phyloP scores from a whole-genome alignment of 805 yeast genomes.

The Cyberlindnera xishuangbannaensis region DNA sequence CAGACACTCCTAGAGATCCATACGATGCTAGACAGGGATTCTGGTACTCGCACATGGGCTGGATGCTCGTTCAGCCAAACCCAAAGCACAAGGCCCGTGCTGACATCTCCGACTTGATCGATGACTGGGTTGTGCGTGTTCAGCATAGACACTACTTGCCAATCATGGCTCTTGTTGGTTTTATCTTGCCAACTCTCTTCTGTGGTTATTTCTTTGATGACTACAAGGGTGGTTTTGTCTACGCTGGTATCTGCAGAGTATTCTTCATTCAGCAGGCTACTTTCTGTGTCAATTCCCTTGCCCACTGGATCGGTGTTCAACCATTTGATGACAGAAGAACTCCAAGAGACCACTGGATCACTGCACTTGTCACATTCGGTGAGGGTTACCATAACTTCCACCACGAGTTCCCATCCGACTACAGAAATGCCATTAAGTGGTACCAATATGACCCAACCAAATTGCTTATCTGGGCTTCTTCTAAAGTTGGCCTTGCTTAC shows the following conservation, averaged over 20 bases:
- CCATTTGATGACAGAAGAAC: slow-evolving; percentile 86
- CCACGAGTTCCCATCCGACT: slow-evolving; percentile 86
- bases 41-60: slow-evolving; percentile 81
- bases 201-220: slow-evolving; percentile 56
- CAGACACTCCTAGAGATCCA: slow-evolving; percentile 79
- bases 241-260: slow-evolving; percentile 68
- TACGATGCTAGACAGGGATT: slow-evolving; percentile 81
- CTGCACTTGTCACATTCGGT: slow-evolving; percentile 81
- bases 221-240: slow-evolving; percentile 67
- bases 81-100: slow-evolving; percentile 66
- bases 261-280: slow-evolving; percentile 78
- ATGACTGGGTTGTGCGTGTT: slow-evolving; percentile 73
- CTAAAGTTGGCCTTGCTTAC: slow-evolving; percentile 60
- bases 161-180: slow-evolving; percentile 55
- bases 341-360: slow-evolving; percentile 75
- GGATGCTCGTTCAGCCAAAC: slow-evolving; percentile 79
- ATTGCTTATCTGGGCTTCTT: slow-evolving; percentile 48
- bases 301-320: slow-evolving; percentile 82
- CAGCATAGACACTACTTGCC: slow-evolving; percentile 75
- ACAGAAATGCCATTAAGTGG: slow-evolving; percentile 84
- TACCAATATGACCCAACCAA: slow-evolving; percentile 86
- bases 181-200: slow-evolving; percentile 53
- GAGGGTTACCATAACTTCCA: slow-evolving; percentile 91
- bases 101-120: slow-evolving; percentile 63
- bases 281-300: slow-evolving; percentile 79